phyloP scores from a whole-genome alignment of 257 asterid species.

The Plantago ovata region DNA sequence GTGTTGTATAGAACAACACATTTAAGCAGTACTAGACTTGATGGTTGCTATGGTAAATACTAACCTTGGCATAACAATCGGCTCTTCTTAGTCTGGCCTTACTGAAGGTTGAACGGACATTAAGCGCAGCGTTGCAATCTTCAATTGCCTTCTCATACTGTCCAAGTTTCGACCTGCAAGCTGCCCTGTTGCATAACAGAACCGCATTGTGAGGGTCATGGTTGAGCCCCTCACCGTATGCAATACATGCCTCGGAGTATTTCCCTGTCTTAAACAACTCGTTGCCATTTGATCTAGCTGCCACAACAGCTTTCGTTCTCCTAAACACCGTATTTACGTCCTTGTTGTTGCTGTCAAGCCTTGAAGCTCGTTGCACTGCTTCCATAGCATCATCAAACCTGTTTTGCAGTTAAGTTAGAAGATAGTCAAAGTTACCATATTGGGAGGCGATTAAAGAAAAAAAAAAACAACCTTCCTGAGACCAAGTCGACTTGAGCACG shows the following conservation, averaged over 20 bases:
- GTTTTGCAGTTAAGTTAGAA: not conserved
- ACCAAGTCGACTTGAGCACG: constrained; percentile 68
- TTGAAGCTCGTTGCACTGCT: constrained; percentile 53
- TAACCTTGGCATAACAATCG: constrained; percentile 65
- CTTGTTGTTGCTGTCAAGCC: constrained; percentile 56
- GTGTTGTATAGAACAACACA: too few species aligned
- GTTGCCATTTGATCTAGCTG: constrained; percentile 62
- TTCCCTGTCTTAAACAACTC: constrained; percentile 48
- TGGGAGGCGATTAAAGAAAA: constrained; percentile 8
- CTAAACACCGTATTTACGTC: constrained; percentile 44
- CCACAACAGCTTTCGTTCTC: constrained; percentile 50
- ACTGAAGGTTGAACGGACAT: constrained; percentile 43
- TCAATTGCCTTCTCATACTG: constrained; percentile 60
- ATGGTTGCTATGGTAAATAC: not conserved
- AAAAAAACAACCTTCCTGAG: constrained; percentile 56
- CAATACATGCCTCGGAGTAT: constrained; percentile 55
- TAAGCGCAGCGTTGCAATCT: constrained; percentile 63
- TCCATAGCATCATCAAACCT: constrained; percentile 67
- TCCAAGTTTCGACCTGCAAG: constrained; percentile 59
- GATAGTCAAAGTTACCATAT: not conserved
- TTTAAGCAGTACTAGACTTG: not conserved
- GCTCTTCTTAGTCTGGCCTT: constrained; percentile 77
- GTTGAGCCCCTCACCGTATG: constrained; percentile 66
- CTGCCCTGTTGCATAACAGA: constrained; percentile 69
- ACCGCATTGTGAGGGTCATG: constrained; percentile 59